These are phyloP conservation scores for Magnolia kwangsiensis DNA, from an alignment of 164 flowering plant genomes.

Conservation along the genomic window DNA sequence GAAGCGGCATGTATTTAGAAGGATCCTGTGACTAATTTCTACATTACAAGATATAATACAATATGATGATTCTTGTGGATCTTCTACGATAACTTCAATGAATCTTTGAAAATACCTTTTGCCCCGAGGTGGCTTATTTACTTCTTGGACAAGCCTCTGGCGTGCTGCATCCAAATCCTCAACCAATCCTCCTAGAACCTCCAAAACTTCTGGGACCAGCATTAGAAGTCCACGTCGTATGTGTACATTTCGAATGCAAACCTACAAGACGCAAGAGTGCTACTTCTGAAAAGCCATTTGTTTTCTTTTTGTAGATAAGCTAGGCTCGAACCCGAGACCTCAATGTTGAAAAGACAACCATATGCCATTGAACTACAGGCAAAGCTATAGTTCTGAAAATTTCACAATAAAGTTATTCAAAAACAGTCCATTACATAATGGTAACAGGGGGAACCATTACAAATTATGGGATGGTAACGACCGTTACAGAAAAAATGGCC, in stretches of 20 bases:
- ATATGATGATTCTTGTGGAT: not conserved
- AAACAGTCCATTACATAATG: no score
- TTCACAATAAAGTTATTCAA: no score
- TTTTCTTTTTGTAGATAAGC: not conserved
- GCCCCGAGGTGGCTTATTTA: constrained; percentile 93
- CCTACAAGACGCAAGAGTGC: constrained; percentile 34
- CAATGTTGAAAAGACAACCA: not conserved
- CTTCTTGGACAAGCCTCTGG: constrained; percentile 68
- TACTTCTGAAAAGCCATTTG: not conserved
- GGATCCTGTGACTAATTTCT: no score
- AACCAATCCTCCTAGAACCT: constrained; percentile 75
- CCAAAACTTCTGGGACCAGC: constrained; percentile 88
- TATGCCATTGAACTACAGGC: not conserved
- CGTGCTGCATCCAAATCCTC: constrained; percentile 78
- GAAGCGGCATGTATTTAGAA: no score
- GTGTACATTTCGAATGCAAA: constrained; percentile 65
- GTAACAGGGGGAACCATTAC: no score
- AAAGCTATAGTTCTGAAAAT: no score
- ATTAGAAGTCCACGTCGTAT: constrained; percentile 79
- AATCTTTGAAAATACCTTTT: constrained; percentile 39
- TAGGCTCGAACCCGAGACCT: not conserved
- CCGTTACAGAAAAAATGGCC: no score
- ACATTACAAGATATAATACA: no score
- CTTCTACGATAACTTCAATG: constrained; percentile 1
- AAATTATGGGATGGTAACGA: no score